Base-by-base conservation (phyloP, 768 basidiomycete species). In the Suillus fuscotomentosus region DNA sequence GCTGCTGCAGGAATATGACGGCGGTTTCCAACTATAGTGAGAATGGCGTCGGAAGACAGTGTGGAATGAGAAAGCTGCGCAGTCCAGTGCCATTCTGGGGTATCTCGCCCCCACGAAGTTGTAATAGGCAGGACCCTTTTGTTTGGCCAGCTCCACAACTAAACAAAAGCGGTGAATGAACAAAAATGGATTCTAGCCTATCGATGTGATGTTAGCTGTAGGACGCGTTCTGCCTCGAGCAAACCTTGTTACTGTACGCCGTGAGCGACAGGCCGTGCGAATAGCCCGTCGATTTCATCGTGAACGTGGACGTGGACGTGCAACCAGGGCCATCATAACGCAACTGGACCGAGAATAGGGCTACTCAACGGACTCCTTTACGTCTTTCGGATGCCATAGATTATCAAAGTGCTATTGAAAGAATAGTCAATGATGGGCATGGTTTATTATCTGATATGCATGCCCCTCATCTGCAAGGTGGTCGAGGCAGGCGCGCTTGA, bases 301-400 rank as follows among this genome's bases (percentile, higher is more conserved):
- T 42, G 76, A 69, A 45, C 53, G 77, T 13, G 62, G 69, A 5
- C 31, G 31, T 31, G 31, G 31, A 31, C 27, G 27, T 27, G 27
- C 27, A 15, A 65, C 74, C 36, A 74, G 81, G 65, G 20, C 3
- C 17, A 41, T 42, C 36, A 41, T 3, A 59, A 59, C 24, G 24
- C 24, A 42, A 20, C 57, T 5, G 6, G 7, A 48, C 47, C 66
- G 42, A 24, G 90, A 95, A 68, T 92, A 95, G 74, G 95, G 94
- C 0, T 94, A 87, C 69, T 95, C 94, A 15, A 97, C 95, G 0
- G 95, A 97, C 71, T 85, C 89, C 0, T 3, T 78, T 97, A 5
- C 79, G 84, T 2, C 82, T 84, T 15, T 79, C 85, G 3, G 94
- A 95, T 69, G 81, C 84, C 13, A 78, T 82, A 7, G 92, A 95